Evolutionary conservation across 2,329 filamentous ascomycete genomes (phyloP).

Genomic region (Penicillium sp.): DNA sequence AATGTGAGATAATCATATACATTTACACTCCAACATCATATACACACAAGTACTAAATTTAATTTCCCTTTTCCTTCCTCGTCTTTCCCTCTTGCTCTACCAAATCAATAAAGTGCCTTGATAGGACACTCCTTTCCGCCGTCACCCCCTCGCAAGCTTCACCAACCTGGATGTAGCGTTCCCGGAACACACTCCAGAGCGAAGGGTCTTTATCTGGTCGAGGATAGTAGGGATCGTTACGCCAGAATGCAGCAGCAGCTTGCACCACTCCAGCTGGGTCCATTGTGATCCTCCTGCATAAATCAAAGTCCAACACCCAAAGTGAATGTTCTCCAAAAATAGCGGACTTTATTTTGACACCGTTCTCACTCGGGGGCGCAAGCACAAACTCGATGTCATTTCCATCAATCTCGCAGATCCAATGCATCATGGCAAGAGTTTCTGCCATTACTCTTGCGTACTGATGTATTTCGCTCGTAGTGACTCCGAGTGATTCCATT

Average conservation of each 20-base stretch:
- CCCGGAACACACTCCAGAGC: conserved; percentile 26
- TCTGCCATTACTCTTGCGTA: conserved; percentile 49
- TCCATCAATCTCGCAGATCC: conserved; percentile 46
- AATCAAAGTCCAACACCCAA: conserved; percentile 50
- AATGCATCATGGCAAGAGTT: conserved; percentile 50
- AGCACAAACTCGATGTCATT: conserved; percentile 56
- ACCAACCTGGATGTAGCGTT: conserved; percentile 23
- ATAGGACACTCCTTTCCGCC: background rate
- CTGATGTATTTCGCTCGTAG: conserved; percentile 9
- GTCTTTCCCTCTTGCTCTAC: conserved; percentile 3
- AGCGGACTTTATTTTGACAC: conserved; percentile 4
- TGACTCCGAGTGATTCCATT: conserved; percentile 43
- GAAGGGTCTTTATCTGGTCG: conserved; percentile 27
- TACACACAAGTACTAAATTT: no score
- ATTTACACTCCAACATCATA: no score
- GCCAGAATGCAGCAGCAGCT: conserved; percentile 44
- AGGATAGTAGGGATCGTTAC: conserved; percentile 52
- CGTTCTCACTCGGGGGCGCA: conserved; percentile 11
- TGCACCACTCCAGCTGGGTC: conserved; percentile 39
- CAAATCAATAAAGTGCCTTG: conserved; percentile 7
- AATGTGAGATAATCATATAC: background rate
- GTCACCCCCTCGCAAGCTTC: background rate
- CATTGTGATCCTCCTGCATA: conserved; percentile 36
- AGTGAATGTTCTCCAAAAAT: conserved; percentile 34
- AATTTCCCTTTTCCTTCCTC: background rate